phyloP scores from a whole-genome alignment of 2,329 filamentous ascomycete genomes.

The Monilinia aucupariae region DNA sequence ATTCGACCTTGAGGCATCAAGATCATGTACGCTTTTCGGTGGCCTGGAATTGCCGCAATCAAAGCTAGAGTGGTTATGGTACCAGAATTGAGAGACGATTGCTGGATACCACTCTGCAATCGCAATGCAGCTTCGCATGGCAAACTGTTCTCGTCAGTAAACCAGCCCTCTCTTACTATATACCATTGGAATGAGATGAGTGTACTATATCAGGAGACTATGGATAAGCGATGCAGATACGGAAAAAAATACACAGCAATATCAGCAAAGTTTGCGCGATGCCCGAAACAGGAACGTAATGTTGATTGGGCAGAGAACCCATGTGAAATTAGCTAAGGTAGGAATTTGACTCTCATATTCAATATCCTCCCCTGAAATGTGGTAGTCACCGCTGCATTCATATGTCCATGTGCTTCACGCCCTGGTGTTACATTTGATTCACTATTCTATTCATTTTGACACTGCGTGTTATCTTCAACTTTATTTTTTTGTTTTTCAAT shows the following conservation, averaged over 20 bases:
- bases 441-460: background rate
- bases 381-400: background rate
- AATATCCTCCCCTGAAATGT: background rate
- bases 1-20: background rate
- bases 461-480: background rate
- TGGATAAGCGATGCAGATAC: background rate
- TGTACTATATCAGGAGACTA: conserved; percentile 14
- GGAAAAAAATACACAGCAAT: conserved; percentile 3
- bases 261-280: background rate
- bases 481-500: background rate
- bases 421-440: background rate
- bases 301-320: background rate
- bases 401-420: background rate
- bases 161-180: background rate
- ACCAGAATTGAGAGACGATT: background rate
- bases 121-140: background rate
- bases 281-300: background rate
- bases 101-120: background rate
- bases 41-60: background rate
- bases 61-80: background rate
- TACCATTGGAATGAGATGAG: background rate
- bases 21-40: background rate
- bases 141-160: background rate
- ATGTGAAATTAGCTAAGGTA: conserved; percentile 5
- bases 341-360: background rate